Base-by-base conservation (phyloP, 306 rosid species). In the Fragaria iinumae region DNA sequence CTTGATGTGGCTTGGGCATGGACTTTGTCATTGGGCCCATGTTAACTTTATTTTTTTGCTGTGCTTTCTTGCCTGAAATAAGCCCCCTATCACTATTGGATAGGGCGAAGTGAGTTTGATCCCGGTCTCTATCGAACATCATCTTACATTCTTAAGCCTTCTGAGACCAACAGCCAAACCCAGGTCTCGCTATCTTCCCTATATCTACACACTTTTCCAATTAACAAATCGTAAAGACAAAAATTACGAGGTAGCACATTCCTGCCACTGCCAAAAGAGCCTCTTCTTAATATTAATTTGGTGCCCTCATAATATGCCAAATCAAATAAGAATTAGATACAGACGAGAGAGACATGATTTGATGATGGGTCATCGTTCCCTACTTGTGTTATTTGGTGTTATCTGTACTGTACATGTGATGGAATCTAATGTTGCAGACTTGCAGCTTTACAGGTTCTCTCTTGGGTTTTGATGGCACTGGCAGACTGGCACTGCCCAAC, bases 381-480 rank as follows among this genome's bases (percentile, higher is more conserved):
- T 63, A 34, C 21, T 32, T 0, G 8, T 66, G 71, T 20, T 38
- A 64, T 20, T n/a, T 67, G 53, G 18, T 67, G 11, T 11, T 38
- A 38, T 65, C 34, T 38, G 52, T 49, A 7, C 25, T 41, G 20
- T 41, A 43, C 72, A 67, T 41, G 72, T 67, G 72, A 43, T 67
- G 72, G 72, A 10, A 67, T 41, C 72, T 5, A n/a, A 20, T 6
- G 41, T 38, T 38, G 41, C 39, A 36, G 39, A 2, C 1, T 39
- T 67, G 52, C 71, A 67, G 71, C 71, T 39, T 67, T 67, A 41
- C 52, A 67, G 20, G 44, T n/a, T 67, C 71, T 66, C 70, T 39
- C 47, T 32, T 29, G 67, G 69, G 69, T 65, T 67, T 39, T 41
- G 12, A 32, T 64, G 60, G 45, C 69, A 64, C 5, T 65, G 32